Evolutionary conservation across 176 grass and related monocot genomes (phyloP).

Genomic region (Oryza meyeriana): DNA sequence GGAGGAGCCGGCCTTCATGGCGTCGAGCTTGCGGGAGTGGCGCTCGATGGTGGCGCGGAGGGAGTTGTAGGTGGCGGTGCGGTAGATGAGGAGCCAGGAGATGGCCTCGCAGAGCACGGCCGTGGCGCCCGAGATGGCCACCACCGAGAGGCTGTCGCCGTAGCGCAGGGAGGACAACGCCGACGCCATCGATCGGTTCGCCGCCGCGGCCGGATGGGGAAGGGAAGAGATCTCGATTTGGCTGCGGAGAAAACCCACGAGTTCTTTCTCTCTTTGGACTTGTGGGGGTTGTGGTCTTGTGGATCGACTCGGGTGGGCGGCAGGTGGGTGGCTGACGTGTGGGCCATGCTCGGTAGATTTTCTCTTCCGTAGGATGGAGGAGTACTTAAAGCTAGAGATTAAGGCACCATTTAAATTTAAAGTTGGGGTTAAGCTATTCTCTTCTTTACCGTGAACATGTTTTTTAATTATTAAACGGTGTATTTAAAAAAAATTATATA

Average conservation of each 20-base stretch:
- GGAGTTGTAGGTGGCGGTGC: constrained; percentile 92
- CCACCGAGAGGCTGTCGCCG: constrained; percentile 70
- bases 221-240: constrained; percentile 41
- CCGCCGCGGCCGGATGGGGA: not conserved
- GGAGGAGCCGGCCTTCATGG: constrained; percentile 61
- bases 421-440: no score
- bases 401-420: no score
- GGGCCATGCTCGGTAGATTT: not conserved
- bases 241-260: not conserved
- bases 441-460: no score
- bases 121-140: constrained; percentile 71
- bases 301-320: not conserved
- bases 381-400: no score
- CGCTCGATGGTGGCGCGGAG: constrained; percentile 90
- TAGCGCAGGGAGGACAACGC: constrained; percentile 59
- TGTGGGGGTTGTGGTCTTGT: not conserved
- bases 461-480: no score
- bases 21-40: constrained; percentile 89
- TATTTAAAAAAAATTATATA: no score
- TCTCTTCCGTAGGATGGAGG: no score
- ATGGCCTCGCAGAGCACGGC: constrained; percentile 92
- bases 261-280: not conserved
- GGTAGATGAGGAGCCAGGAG: constrained; percentile 98
- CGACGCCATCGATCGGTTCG: constrained; percentile 43
- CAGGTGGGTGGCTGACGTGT: not conserved